Evolutionary conservation across 1,284 basidiomycete species (phyloP).

Genomic region (Tilletia setariae): DNA sequence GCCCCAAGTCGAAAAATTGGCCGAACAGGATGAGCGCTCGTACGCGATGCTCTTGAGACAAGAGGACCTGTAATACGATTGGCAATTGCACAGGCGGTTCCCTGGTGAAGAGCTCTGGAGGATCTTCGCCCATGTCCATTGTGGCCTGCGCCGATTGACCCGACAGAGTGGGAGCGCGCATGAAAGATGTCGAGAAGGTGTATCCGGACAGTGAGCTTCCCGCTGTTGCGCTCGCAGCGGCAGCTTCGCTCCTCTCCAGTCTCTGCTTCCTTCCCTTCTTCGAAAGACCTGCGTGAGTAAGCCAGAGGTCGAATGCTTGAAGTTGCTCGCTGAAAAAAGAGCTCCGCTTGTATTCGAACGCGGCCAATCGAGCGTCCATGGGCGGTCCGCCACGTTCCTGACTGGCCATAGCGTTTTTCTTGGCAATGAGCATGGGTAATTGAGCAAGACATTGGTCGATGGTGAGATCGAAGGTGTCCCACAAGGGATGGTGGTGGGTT

Average conservation of each 20-base stretch:
- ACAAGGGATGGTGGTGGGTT: slow-evolving; percentile 91
- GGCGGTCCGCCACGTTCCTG: slow-evolving; percentile 52
- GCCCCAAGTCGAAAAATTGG: slow-evolving; percentile 94
- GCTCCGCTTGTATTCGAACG: slow-evolving; percentile 72
- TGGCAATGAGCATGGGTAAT: slow-evolving; percentile 78
- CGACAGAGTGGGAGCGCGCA: neutral
- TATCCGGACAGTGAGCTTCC: slow-evolving; percentile 26
- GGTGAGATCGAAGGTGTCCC: slow-evolving; percentile 96
- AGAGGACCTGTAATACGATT: slow-evolving; percentile 91
- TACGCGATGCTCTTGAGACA: slow-evolving; percentile 92
- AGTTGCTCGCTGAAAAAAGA: slow-evolving; percentile 94
- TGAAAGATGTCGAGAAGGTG: neutral
- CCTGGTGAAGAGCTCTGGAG: slow-evolving; percentile 56
- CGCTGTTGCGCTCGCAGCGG: slow-evolving; percentile 71
- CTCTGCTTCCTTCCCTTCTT: slow-evolving; percentile 26
- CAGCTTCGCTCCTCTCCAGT: slow-evolving; percentile 68
- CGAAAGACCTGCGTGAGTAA: slow-evolving; percentile 58
- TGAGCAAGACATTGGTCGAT: slow-evolving; percentile 93
- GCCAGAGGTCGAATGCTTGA: slow-evolving; percentile 97
- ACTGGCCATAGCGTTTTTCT: slow-evolving; percentile 60
- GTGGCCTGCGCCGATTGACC: slow-evolving; percentile 24
- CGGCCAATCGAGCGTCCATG: slow-evolving; percentile 52
- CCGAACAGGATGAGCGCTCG: slow-evolving; percentile 93
- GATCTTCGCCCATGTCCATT: slow-evolving; percentile 51
- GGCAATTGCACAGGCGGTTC: slow-evolving; percentile 94